These are phyloP conservation scores for Penicillium sp. DNA, from an alignment of 2,329 filamentous ascomycete species.

Conservation along the genomic window DNA sequence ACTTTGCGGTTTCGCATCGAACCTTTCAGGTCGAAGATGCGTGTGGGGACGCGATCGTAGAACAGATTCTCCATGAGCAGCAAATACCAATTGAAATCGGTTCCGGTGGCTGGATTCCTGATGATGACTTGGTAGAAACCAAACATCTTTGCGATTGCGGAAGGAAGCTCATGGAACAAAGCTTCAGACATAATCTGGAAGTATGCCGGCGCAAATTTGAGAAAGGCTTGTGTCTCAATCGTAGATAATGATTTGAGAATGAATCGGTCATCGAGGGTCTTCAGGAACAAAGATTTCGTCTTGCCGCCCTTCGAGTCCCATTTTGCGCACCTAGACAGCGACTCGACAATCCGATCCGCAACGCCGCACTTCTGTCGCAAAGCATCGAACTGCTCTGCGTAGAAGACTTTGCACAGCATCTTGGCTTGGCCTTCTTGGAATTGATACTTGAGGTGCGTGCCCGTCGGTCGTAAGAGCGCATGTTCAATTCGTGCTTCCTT, in stretches of 20 bases:
- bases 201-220: slow-evolving; percentile 93
- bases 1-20: slow-evolving; percentile 99
- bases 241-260: slow-evolving; percentile 88
- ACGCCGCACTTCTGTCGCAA: slow-evolving; percentile 89
- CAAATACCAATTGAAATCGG: slow-evolving; percentile 91
- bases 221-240: slow-evolving; percentile 88
- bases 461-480: slow-evolving; percentile 76
- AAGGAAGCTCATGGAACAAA: slow-evolving; percentile 89
- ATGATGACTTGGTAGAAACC: slow-evolving; percentile 97
- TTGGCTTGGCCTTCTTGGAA: slow-evolving; percentile 91
- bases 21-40: slow-evolving; percentile 93
- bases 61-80: slow-evolving; percentile 97
- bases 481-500: slow-evolving; percentile 76
- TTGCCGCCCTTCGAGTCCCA: slow-evolving; percentile 99
- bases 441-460: slow-evolving; percentile 92
- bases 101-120: slow-evolving; percentile 86
- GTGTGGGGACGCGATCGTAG: slow-evolving; percentile 84
- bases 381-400: slow-evolving; percentile 95
- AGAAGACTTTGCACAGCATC: slow-evolving; percentile 98
- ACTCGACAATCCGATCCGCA: slow-evolving; percentile 90
- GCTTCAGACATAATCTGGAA: slow-evolving; percentile 97
- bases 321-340: slow-evolving; percentile 88
- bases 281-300: slow-evolving; percentile 94
- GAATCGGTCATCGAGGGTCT: slow-evolving; percentile 90
- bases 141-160: slow-evolving; percentile 98